Evolutionary conservation across 2,329 filamentous ascomycete species (phyloP), one percentile per base, ranked within the genome.

Genomic region (Arthrobotrys musiformis): DNA sequence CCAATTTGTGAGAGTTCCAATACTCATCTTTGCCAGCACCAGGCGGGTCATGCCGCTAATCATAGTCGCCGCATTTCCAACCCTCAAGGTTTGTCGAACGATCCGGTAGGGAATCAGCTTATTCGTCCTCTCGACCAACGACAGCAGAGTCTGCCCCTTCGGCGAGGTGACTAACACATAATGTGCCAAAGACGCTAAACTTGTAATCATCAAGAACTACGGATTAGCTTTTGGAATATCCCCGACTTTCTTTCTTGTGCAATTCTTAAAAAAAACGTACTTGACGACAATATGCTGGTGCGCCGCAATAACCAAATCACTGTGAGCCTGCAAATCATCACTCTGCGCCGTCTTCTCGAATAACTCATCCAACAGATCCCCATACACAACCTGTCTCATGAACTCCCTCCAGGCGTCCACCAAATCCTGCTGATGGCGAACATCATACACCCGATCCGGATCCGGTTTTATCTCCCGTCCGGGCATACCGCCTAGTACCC

Each of bases 21-120:
- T 86, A 79, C 91, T 92, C 70, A 93, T 85, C 83, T 95, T 95
- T n/a, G 92, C 90, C 13, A 95, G 86, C 15, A 94, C 86, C 15
- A 94, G 84, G 64, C 86, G 88, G 82, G 92, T 87, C 87, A 94
- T 90, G 72, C 87, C 92, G 81, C 88, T 91, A 69, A 94, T 90
- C 92, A 95, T 94, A 19, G 89, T 91, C 0, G 92, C 92, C 0
- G 92, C 92, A 81, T 94, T 95, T 4, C 92, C 91, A 13, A 94
- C 87, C 44, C 89, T 88, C 2, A 95, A 84, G 0, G 91, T 93
- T 82, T 94, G 91, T 75, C 90, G 87, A 61, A 94, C 86, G 79
- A 93, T 85, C 46, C 87, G 86, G 82, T 93, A 94, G 0, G 92
- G 92, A 0, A 93, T 84, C 69, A 94, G 85, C 68, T 87, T 88